Evolutionary conservation across 306 rosid genomes (phyloP), one percentile per base, ranked within the genome.

Genomic region (Vicia sativa): DNA sequence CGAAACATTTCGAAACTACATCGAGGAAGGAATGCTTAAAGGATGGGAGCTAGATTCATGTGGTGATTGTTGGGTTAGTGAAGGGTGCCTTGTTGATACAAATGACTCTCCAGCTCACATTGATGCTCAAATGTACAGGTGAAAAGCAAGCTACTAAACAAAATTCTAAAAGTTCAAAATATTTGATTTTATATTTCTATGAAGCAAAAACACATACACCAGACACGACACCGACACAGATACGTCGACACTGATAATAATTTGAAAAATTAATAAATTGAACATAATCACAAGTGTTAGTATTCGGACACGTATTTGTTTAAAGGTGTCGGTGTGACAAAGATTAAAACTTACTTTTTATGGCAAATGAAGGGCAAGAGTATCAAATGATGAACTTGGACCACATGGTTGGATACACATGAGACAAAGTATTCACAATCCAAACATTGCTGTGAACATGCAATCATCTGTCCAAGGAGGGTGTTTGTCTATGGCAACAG

Each of bases 41-140:
- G 98, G 96, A 69, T 92, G 96, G 98, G 96, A 89, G 26, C 73
- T 92, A 66, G 96, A 89, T 42, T 77, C 88, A 14, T 92, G 98
- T 72, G 93, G 96, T 73, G 85, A 87, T 74, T 92, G 98, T 74
- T 92, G 98, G 98, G 98, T 92, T 54, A 87, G 95, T 26, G 98
- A 89, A 66, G 96, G 92, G 41, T 89, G 98, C 63, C 86, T 92
- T 29, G 90, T 84, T 16, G 93, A 89, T 80, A 74, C 83, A 59
- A 80, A 81, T 44, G 95, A 89, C 11, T 55, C 76, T 7, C 87
- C 91, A 5, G 71, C 92, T 48, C 84, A 85, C 23, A 76, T 92
- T 73, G 96, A 92, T 60, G 98, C 96, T 74, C 84, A 65, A 50
- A 89, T 89, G 96, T 89, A 92, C 81, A 87, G 93, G 98, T 89